phyloP scores from a whole-genome alignment of 805 yeast species.

The Myxozyma monticola region DNA sequence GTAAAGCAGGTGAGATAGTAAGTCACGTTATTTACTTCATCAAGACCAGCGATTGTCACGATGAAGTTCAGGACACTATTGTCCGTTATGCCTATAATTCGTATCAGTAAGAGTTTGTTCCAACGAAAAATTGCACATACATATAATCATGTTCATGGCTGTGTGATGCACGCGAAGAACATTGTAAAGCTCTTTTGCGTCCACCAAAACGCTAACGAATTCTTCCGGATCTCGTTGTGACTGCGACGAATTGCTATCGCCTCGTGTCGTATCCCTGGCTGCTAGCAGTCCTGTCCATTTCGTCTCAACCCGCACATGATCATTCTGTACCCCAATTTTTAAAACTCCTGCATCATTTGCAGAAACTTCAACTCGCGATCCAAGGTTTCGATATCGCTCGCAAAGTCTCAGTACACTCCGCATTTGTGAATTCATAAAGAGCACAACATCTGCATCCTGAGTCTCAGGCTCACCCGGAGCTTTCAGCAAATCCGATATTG shows the following conservation, averaged over 20 bases:
- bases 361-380: conserved; percentile 29
- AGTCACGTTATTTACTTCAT: conserved; percentile 29
- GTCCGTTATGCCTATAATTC: conserved; percentile 31
- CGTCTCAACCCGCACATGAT: conserved; percentile 35
- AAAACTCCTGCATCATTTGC: conserved; percentile 32
- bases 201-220: conserved; percentile 22
- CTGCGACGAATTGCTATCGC: background rate
- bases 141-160: conserved; percentile 25
- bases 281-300: conserved; percentile 32
- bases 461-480: conserved; percentile 64
- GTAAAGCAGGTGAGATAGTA: conserved; percentile 29
- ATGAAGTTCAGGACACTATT: conserved; percentile 28
- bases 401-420: conserved; percentile 32
- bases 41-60: conserved; percentile 29
- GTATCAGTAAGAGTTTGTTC: background rate
- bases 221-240: conserved; percentile 12
- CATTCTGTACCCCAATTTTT: conserved; percentile 31
- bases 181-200: conserved; percentile 33
- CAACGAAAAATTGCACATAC: conserved; percentile 3
- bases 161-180: conserved; percentile 28
- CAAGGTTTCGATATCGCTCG: conserved; percentile 38
- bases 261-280: conserved; percentile 10
- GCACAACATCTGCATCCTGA: conserved; percentile 53
- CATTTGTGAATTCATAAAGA: conserved; percentile 45
- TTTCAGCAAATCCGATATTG: conserved; percentile 54